Percentiles rank a stretch among this genome's conserved stretches.
phyloP scores from a whole-genome alignment of 768 basidiomycete species.

The Floccularia luteovirens region DNA sequence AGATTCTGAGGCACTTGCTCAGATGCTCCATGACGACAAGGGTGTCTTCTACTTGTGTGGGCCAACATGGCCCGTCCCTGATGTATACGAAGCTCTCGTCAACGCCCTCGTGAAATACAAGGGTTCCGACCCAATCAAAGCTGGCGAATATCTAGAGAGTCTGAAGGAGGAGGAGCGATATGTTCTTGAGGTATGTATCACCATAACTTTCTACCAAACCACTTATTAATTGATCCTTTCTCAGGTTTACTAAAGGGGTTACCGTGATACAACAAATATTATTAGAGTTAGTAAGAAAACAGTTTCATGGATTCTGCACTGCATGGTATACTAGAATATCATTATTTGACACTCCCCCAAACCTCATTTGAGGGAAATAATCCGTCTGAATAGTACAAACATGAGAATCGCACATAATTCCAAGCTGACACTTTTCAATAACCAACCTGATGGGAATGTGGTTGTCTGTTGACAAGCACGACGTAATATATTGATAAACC shows the following conservation, averaged over 20 bases:
- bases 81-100: conserved; percentile 90
- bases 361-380: background rate
- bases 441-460: too few relatives aligned
- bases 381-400: background rate
- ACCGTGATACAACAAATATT: too few relatives aligned
- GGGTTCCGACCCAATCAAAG: conserved; percentile 52
- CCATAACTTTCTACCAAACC: background rate
- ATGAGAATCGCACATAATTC: background rate
- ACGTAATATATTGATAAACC: conserved; percentile 35
- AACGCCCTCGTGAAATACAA: conserved; percentile 70
- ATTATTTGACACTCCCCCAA: conserved; percentile 1
- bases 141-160: conserved; percentile 78
- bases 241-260: background rate
- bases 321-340: background rate
- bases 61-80: conserved; percentile 99
- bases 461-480: conserved; percentile 10
- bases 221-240: too few relatives aligned
- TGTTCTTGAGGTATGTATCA: conserved; percentile 74
- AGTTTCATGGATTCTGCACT: too few relatives aligned
- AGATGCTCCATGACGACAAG: conserved; percentile 62
- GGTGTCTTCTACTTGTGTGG: conserved; percentile 97
- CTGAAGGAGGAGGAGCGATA: conserved; percentile 97
- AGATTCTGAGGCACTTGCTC: conserved; percentile 70
- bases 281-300: too few relatives aligned
- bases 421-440: too few relatives aligned